A percentile compares a stretch with the other conserved stretches of the same genome.
phyloP scores from a whole-genome alignment of 225 moss, liverwort and hornwort species.

The Neckera pumila region DNA sequence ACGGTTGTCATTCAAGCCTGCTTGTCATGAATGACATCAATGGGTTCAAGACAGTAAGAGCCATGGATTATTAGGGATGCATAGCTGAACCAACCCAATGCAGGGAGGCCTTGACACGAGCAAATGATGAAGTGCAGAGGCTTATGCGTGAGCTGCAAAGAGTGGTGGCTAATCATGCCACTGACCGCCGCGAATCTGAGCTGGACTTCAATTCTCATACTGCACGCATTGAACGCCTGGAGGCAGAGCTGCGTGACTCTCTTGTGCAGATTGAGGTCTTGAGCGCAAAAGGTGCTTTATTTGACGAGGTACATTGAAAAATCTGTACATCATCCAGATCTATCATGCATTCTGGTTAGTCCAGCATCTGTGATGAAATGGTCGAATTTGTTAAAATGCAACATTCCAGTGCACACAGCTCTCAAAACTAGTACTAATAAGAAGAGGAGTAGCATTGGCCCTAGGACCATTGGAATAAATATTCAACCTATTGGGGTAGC shows the following conservation, averaged over 20 bases:
- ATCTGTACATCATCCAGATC: background rate
- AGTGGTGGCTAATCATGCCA: conserved; percentile 19
- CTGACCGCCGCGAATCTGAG: conserved; percentile 34
- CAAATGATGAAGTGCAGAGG: conserved; percentile 85
- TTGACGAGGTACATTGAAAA: conserved; percentile 52
- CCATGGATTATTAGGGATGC: background rate
- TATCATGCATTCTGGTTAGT: background rate
- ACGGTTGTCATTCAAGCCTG: background rate
- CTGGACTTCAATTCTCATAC: conserved; percentile 31
- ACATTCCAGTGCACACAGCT: background rate
- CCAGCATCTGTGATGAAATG: background rate
- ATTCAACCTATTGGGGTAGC: too few relatives aligned
- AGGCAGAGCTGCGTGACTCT: conserved; percentile 56
- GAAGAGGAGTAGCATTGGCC: background rate
- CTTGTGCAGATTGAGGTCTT: conserved; percentile 70
- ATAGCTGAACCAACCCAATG: conserved; percentile 28
- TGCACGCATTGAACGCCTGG: conserved; percentile 62
- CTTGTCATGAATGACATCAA: background rate
- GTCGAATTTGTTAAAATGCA: background rate
- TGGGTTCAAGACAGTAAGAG: background rate
- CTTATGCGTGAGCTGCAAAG: conserved; percentile 59
- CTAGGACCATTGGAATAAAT: background rate
- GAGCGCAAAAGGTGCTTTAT: conserved; percentile 74
- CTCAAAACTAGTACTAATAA: background rate
- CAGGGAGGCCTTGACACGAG: conserved; percentile 81